Evolutionary conservation across 805 yeast species (phyloP), one percentile per base, ranked within the genome.

Genomic region (Kazachstania psychrophila): DNA sequence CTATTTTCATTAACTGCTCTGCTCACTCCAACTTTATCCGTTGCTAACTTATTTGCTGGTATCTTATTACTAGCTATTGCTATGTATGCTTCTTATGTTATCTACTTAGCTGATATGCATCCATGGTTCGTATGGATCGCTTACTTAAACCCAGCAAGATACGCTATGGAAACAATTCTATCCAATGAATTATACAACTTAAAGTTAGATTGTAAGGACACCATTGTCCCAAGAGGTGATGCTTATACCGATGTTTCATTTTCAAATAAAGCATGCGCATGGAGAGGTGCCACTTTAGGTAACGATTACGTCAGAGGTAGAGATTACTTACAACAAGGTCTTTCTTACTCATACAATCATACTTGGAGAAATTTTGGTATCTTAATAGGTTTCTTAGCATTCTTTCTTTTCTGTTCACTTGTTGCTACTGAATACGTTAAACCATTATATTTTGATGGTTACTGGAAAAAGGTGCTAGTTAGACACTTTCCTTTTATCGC

Each of bases 361-460:
- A 70, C 72, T 41, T 83, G 94, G 94, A 74, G 94, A 64, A 79
- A 83, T 55, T 66, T 78, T 39, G 94, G 85, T 49, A 73, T 78
- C 46, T 46, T 70, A 37, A 50, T 75, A 46, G 84, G 68, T 6
- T 77, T 66, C 50, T 56, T 65, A 39, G 43, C 65, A 4, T 69
- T 64, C 43, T 66, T 60, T 45, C 33, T 56, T 15, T 36, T 37
- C 18, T 36, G 51, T 29, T 53, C 62, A 29, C 35, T 56, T 18
- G 24, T 58, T 15, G 61, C 57, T 4, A 47, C 64, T 13, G 64
- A 65, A 43, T 51, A 42, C 34, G 31, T 60, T 6, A 49, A 49
- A 14, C 62, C 62, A 16, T 23, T 44, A 23, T 52, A 42, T 29
- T 42, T 43, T 5, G 25, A 29, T 12, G 41, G 30, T 13, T 17